These are phyloP conservation scores for Moesziomyces aphidis DNA, from an alignment of 1,284 basidiomycete species.

Conservation along the genomic window DNA sequence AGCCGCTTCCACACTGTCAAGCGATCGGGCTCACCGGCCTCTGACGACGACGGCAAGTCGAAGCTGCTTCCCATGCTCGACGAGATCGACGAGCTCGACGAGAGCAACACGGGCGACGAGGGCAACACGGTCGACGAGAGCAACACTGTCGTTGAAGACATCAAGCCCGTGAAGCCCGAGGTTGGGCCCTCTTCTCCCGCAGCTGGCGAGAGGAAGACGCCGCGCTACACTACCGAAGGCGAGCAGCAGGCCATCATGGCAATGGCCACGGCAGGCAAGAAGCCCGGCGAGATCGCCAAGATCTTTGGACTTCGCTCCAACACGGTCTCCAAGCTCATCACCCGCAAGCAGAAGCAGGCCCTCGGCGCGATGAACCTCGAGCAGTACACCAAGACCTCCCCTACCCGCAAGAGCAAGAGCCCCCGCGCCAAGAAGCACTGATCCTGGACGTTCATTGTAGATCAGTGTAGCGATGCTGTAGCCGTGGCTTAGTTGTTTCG, in stretches of 20 bases:
- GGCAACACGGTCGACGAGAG: neutral
- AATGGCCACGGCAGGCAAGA: constrained; percentile 7
- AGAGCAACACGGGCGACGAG: neutral
- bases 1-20: constrained; percentile 4
- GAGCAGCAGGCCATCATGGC: constrained; percentile 16
- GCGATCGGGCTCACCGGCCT: neutral
- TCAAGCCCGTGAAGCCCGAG: constrained; percentile 2
- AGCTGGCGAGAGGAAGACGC: neutral
- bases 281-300: constrained; percentile 2
- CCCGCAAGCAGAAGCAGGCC: constrained; percentile 2
- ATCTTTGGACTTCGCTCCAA: constrained; percentile 5
- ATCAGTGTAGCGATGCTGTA: neutral
- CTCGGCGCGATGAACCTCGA: neutral
- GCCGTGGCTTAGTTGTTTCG: neutral
- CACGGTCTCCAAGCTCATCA: constrained; percentile 10
- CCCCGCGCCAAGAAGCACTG: neutral
- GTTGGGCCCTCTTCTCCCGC: neutral
- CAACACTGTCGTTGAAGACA: neutral
- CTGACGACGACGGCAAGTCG: neutral
- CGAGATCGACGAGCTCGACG: neutral
- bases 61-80: neutral
- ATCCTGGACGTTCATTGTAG: neutral
- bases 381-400: neutral
- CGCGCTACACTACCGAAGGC: neutral
- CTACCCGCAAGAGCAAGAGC: constrained; percentile 1